Evolutionary conservation across 2,329 filamentous ascomycete genomes (phyloP).

Genomic region (Fusarium sp.): DNA sequence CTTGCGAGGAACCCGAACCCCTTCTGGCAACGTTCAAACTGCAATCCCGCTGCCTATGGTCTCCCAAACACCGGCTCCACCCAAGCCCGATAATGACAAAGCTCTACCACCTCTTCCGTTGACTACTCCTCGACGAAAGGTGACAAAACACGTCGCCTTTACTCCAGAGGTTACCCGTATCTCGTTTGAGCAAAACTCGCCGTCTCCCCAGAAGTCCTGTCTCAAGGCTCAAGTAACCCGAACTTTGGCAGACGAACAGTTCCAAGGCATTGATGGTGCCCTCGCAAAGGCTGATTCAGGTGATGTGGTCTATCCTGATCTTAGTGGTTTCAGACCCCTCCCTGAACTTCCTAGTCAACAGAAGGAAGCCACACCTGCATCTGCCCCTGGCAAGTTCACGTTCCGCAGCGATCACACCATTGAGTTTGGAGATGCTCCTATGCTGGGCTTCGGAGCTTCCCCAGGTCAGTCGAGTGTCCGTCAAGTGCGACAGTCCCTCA

Average conservation of each 20-base stretch:
- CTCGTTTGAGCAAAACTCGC: constrained; percentile 60
- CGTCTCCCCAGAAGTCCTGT: constrained; percentile 68
- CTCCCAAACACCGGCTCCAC: constrained; percentile 62
- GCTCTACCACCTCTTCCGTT: constrained; percentile 65
- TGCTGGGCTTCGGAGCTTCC: constrained; percentile 67
- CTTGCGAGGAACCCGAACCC: constrained; percentile 58
- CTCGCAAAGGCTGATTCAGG: constrained; percentile 45
- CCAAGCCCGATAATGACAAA: constrained; percentile 66
- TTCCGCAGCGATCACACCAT: constrained; percentile 77
- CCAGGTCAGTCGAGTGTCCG: constrained; percentile 72
- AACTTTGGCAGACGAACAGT: constrained; percentile 41
- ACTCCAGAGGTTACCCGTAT: constrained; percentile 74
- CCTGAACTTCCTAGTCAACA: constrained; percentile 45
- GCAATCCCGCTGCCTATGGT: constrained; percentile 61
- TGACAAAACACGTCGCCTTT: constrained; percentile 82
- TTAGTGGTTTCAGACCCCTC: constrained; percentile 58
- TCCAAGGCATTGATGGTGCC: constrained; percentile 50
- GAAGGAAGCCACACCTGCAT: constrained; percentile 50
- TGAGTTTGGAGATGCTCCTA: constrained; percentile 63
- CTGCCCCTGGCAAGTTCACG: constrained; percentile 70
- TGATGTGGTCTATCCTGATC: constrained; percentile 66
- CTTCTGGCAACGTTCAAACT: constrained; percentile 57
- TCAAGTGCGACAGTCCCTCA: constrained; percentile 67
- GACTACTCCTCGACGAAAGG: constrained; percentile 76
- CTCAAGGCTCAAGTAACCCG: constrained; percentile 57